Percentiles rank a stretch among this genome's conserved stretches.
Conservation (phyloP, 163 green algal genomes). For the Scenedesmus sp. region DNA sequence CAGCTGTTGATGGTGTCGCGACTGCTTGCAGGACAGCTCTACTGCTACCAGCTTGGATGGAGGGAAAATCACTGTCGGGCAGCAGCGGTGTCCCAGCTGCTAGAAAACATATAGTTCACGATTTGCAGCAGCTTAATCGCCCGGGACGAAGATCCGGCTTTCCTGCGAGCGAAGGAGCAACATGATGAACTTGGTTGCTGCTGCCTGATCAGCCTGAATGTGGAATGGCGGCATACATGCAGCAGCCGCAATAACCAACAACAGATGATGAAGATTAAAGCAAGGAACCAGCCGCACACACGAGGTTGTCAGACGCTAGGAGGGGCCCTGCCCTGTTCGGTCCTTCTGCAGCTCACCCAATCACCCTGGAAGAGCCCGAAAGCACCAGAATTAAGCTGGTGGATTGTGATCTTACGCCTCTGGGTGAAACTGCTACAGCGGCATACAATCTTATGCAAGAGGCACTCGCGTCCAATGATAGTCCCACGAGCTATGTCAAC, state of each 20-base stretch:
- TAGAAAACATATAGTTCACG: neutral
- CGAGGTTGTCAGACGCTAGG: neutral
- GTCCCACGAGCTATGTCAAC: neutral
- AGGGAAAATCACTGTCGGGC: neutral
- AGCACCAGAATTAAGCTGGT: neutral
- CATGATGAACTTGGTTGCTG: neutral
- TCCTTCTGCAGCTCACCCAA: neutral
- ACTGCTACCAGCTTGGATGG: neutral
- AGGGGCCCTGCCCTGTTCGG: neutral
- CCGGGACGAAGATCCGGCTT: neutral
- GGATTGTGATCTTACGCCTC: neutral
- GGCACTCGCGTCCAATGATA: conserved; percentile 2
- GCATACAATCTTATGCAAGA: neutral
- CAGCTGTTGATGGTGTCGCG: neutral
- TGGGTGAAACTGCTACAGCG: neutral
- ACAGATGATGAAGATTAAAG: neutral
- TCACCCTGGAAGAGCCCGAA: neutral
- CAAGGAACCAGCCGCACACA: neutral
- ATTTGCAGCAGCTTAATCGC: neutral
- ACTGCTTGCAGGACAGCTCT: neutral
- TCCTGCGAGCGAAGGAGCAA: neutral
- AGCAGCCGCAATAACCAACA: neutral
- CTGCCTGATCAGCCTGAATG: neutral
- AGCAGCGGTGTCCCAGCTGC: neutral
- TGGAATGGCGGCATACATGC: neutral